Base-by-base conservation (phyloP, 169 alveolate genomes). In the Plasmodium coatneyi region DNA sequence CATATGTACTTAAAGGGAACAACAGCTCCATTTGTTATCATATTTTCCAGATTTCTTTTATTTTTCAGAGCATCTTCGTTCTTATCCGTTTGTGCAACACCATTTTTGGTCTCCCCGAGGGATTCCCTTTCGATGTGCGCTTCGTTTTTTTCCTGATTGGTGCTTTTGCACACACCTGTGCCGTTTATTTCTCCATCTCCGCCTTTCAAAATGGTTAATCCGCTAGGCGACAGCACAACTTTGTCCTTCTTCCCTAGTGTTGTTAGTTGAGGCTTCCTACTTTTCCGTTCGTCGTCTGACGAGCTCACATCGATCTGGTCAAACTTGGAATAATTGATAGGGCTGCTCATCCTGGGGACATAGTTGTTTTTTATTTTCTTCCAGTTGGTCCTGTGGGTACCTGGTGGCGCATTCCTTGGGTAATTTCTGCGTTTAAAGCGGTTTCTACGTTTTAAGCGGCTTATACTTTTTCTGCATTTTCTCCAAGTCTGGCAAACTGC, bases 231-330 rank as follows among this genome's bases (percentile, higher is more conserved):
- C 46, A 89, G 32, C 10, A 89, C 71, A 3, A 89, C 94, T 89
- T 89, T 89, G 74, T 89, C 94, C 16, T 80, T 89, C 22, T 19
- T 78, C 71, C 71, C 49, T 36, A 89, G 46, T 32, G 71, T 89
- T 14, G 90, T 89, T 79, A 89, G 19, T 30, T 89, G 90, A 12
- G 94, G 94, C 30, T 56, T 78, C 36, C 78, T 79, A 6, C 43
- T 89, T 80, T 79, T 80, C 22, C 25, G 41, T 60, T 89, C 94
- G 32, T 89, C 94, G 70, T 89, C 94, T 89, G 94, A 89, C 71
- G 94, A 89, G 19, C 94, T 89, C 66, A 89, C 89, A n/a, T 79
- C 90, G 66, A 89, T 78, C 28, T 89, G 79, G 30, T 89, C 90
- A 79, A 89, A 89, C 34, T 70, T 89, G 32, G 87, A 79, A 80